Evolutionary conservation across 345 rosid genomes (phyloP).

Genomic region (Syzygium aromaticum): DNA sequence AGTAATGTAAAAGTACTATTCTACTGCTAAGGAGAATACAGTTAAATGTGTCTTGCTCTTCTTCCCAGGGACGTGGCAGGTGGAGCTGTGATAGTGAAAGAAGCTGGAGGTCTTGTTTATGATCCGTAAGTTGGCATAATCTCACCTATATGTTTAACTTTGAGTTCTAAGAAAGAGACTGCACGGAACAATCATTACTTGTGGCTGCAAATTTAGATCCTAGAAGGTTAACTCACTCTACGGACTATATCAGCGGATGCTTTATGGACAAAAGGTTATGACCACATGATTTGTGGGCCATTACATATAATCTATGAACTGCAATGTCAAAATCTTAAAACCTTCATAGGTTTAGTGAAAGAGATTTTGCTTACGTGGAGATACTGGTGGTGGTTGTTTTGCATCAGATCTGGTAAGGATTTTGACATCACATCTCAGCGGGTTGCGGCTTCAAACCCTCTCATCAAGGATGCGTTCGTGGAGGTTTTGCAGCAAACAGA

Average conservation of each 20-base stretch:
- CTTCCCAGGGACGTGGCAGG: conserved; percentile 86
- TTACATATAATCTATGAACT: background rate
- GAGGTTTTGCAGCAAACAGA: conserved; percentile 46
- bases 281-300: background rate
- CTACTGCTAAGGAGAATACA: background rate
- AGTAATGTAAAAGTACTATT: background rate
- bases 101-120: conserved; percentile 88
- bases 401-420: conserved; percentile 72
- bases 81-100: conserved; percentile 73
- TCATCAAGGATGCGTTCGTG: conserved; percentile 60
- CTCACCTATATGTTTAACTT: background rate
- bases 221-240: background rate
- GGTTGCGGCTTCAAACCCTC: conserved; percentile 82
- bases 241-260: background rate
- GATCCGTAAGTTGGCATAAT: conserved; percentile 70
- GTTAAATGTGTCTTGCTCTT: background rate
- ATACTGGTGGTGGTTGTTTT: conserved; percentile 4
- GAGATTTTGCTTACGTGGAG: background rate
- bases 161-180: background rate
- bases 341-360: background rate
- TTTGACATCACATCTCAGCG: conserved; percentile 73
- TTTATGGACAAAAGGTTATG: background rate
- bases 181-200: background rate
- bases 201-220: background rate
- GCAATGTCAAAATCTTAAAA: background rate